phyloP scores from a whole-genome alignment of 1,284 basidiomycete genomes.

The Ustilago trichophora region DNA sequence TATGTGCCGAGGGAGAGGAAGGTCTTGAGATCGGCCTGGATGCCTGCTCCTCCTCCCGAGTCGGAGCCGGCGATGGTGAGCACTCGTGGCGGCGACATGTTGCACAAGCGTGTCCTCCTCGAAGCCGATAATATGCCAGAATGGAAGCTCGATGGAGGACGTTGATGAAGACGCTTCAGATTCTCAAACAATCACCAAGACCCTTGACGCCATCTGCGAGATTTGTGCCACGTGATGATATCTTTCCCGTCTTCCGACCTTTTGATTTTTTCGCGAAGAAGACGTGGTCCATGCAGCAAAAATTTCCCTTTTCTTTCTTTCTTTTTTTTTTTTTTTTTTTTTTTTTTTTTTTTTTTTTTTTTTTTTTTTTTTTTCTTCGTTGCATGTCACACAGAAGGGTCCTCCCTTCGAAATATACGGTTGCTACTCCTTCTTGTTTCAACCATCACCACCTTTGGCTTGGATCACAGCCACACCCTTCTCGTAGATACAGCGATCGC shows the following conservation, averaged over 20 bases:
- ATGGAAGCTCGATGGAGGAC: not conserved
- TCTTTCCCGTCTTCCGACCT: conserved; percentile 2
- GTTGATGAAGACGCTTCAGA: not conserved
- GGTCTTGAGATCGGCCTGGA: conserved; percentile 83
- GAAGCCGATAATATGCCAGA: not conserved
- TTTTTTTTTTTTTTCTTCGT: no score
- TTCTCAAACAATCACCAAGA: no score
- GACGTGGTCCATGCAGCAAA: conserved; percentile 10
- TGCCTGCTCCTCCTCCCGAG: conserved; percentile 86
- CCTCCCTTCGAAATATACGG: not conserved
- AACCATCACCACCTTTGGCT: not conserved
- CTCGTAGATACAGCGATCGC: not conserved
- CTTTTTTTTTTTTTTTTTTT: no score
- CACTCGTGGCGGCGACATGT: conserved; percentile 67
- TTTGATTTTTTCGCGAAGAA: not conserved
- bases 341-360: no score
- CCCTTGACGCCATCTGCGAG: no score
- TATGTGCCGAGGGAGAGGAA: conserved; percentile 79
- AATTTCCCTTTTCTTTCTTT: no score
- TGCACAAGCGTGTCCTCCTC: no score
- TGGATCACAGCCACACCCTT: conserved; percentile 6
- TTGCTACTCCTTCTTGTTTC: not conserved
- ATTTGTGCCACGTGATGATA: not conserved
- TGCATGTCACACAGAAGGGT: no score
- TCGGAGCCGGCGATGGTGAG: conserved; percentile 87